Evolutionary conservation across 2,329 filamentous ascomycete species (phyloP), one percentile per base, ranked within the genome.

Genomic region (Zasmidium cellare): DNA sequence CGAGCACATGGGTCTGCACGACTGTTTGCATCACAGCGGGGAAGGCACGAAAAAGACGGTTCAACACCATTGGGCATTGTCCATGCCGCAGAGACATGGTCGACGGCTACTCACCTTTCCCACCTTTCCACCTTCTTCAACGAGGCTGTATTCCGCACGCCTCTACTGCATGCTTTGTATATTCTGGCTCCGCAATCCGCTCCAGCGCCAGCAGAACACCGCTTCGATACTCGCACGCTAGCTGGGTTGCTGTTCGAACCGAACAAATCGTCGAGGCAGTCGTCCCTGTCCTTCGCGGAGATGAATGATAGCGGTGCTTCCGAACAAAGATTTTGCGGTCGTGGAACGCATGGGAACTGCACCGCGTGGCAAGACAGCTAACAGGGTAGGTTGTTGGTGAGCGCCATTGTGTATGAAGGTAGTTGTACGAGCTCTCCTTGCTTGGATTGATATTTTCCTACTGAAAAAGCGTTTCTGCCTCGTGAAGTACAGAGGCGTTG

Each of bases 221-320:
- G 6, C 16, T 20, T 48, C 52, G 44, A 48, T 55, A 52, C 48
- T 47, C 55, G 52, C 57, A 55, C 18, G 25, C 35, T 52, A 59
- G 53, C 44, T 12, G 16, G 14, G 28, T 44, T 46, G 25, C 56
- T 51, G 51, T 41, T 14, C 18, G 51, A 51, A 52, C 47, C 57
- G 52, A 55, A 19, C 52, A 55, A 59, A 59, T 55, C 31, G 52
- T 41, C 51, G 20, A 45, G 11, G 24, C 19, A 22, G 24, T 46
- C 53, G 49, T 22, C 50, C 51, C 57, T 55, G 52, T 52, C 57
- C 18, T 46, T 50, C 28, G 46, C 57, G 52, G 47, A 55, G 52
- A 59, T 55, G 47, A 59, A 19, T 44, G 24, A n/a, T 14, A 11
- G 9, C 16, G 46, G 52, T 31, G 25, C 28, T 52, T 14, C 44